Evolutionary conservation across 768 basidiomycete genomes (phyloP).

Genomic region (Tephrocybe rancida): DNA sequence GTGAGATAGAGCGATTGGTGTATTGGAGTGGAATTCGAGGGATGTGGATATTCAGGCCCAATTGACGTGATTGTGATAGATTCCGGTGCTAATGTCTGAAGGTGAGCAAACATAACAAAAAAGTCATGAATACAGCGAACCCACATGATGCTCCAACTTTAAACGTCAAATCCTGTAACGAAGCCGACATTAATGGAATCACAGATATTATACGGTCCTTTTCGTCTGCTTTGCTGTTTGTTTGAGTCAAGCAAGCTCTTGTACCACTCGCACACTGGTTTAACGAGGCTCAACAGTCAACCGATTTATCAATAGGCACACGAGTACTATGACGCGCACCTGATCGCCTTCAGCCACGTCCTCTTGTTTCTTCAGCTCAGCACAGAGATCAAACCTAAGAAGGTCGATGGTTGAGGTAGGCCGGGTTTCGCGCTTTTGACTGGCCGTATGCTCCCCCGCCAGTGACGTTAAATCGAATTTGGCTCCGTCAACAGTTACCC

Average conservation of each 20-base stretch:
- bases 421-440: conserved; percentile 56
- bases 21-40: conserved; percentile 40
- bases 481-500: conserved; percentile 36
- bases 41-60: conserved; percentile 63
- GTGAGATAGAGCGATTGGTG: conserved; percentile 65
- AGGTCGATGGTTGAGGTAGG: conserved; percentile 65
- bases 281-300: not conserved
- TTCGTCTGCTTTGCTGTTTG: conserved; percentile 57
- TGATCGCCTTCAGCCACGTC: conserved; percentile 61
- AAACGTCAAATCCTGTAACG: conserved; percentile 32
- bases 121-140: conserved; percentile 13
- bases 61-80: conserved; percentile 58
- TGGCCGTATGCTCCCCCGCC: conserved; percentile 50
- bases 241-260: conserved; percentile 72
- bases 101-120: conserved; percentile 7
- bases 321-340: conserved; percentile 43
- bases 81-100: conserved; percentile 45
- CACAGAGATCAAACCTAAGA: conserved; percentile 70
- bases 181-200: conserved; percentile 66
- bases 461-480: conserved; percentile 66
- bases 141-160: conserved; percentile 39
- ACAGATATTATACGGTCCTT: conserved; percentile 68
- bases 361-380: conserved; percentile 49
- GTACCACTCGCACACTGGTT: conserved; percentile 69
- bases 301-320: conserved; percentile 6